Conservation (phyloP, 306 rosid genomes). For the Datisca glomerata region DNA sequence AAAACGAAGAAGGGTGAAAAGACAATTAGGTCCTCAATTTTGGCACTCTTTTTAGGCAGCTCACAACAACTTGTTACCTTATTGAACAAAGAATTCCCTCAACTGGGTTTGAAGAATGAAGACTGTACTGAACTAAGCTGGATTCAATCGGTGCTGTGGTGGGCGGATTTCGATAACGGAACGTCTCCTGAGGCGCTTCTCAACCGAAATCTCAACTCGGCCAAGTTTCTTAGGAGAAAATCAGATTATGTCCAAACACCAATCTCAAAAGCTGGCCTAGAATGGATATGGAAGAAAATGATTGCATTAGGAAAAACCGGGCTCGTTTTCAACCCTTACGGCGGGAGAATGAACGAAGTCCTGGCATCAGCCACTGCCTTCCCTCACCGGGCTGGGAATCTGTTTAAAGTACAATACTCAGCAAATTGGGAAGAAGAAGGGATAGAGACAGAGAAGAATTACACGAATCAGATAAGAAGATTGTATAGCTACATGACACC, state of each 20-base stretch:
- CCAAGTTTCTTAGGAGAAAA: background rate
- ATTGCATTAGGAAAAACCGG: background rate
- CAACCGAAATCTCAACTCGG: background rate
- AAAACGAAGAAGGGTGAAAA: background rate
- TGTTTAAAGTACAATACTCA: background rate
- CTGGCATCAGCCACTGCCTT: background rate
- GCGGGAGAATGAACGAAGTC: background rate
- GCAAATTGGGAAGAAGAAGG: background rate
- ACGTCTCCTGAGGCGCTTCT: background rate
- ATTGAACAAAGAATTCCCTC: background rate
- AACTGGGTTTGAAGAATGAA: background rate
- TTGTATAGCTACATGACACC: background rate
- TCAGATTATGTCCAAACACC: background rate
- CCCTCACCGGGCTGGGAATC: constrained; percentile 1
- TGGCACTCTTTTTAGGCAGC: background rate
- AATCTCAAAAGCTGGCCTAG: background rate
- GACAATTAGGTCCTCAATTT: background rate
- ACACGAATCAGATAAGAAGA: background rate
- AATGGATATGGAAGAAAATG: background rate
- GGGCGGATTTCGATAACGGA: background rate
- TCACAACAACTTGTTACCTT: background rate
- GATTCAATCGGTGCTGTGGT: background rate
- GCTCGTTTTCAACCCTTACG: background rate
- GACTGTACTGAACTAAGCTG: background rate
- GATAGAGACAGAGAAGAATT: background rate